Base-by-base conservation (phyloP, 257 asterid species). In the Lycium barbarum region DNA sequence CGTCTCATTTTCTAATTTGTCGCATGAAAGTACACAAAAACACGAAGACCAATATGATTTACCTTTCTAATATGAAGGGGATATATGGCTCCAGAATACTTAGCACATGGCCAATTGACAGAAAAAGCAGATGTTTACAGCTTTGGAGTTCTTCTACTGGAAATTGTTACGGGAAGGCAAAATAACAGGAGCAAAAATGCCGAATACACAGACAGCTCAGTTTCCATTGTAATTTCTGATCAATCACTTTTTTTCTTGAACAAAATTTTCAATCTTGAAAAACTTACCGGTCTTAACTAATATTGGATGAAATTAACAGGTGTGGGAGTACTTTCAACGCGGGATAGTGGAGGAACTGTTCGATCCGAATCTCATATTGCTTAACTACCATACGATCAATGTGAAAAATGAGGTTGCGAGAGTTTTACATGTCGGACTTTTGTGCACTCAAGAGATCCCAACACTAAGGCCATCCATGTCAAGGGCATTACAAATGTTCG, bases 351-450 rank as follows among this genome's bases (percentile, higher is more conserved):
- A 87, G 54, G 82, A 83, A n/a, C 72, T 90, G 54, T 89, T 90
- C 15, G 93, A 90, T 40, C 91, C 91, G 6, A 89, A 88, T 47
- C 84, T 90, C 57, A 85, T 80, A 89, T 57, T 89, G 81, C 83
- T 86, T 20, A 86, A 87, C 84, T 70, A 87, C 73, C 72, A 43
- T 1, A 43, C 57, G 0, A 72, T 72, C 17, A 38, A 70, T 7
- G 53, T 68, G 7, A 43, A 72, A 51, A 20, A 11, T 35, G 88
- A 76, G 83, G 53, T 65, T 3, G 7, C 47, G 3, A 86, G 88
- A 68, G 86, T 78, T 2, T 59, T 83, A 20, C 88, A 86, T 67
- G 76, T 86, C 0, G 88, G 86, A 66, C 84, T 86, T 6, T 54
- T 86, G 43, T 86, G 89, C 58, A 79, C 86, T 9, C 87, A 86